Evolutionary conservation across 805 yeast species (phyloP).

Genomic region (Yamadazyma kitorensis): DNA sequence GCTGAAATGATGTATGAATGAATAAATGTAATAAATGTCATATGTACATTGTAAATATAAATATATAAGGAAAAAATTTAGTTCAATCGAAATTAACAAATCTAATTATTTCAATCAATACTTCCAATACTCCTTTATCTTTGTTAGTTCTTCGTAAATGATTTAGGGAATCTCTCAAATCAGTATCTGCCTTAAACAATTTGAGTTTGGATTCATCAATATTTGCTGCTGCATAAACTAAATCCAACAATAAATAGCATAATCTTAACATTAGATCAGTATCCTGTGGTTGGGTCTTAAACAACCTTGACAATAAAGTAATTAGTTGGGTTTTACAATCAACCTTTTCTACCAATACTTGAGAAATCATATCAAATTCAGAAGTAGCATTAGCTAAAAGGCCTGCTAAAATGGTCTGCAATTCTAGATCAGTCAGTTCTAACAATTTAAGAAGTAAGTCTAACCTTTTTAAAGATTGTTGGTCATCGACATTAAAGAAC

Average conservation of each 20-base stretch:
- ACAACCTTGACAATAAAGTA: constrained; percentile 18
- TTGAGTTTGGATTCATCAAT: background rate
- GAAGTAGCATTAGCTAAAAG: constrained; percentile 40
- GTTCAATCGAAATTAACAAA: constrained; percentile 6
- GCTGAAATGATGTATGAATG: no score
- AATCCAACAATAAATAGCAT: constrained; percentile 15
- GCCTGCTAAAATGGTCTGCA: constrained; percentile 35
- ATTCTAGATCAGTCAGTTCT: constrained; percentile 26
- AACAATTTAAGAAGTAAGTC: constrained; percentile 30
- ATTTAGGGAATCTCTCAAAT: constrained; percentile 6
- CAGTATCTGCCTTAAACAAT: constrained; percentile 2
- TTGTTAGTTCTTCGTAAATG: constrained; percentile 1
- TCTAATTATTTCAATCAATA: constrained; percentile 13
- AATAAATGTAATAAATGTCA: no score
- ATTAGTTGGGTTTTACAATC: constrained; percentile 16
- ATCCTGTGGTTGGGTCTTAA: constrained; percentile 20
- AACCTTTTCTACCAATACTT: constrained; percentile 18
- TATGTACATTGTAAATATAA: no score
- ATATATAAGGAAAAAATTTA: background rate
- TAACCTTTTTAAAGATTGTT: constrained; percentile 27
- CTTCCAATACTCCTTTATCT: constrained; percentile 9
- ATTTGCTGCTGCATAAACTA: constrained; percentile 12
- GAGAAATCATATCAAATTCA: constrained; percentile 34
- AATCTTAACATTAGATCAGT: constrained; percentile 29
- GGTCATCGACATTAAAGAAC: constrained; percentile 52